Base-by-base conservation (phyloP, 176 grass and related monocot genomes). In the Oropetium thomaeum region DNA sequence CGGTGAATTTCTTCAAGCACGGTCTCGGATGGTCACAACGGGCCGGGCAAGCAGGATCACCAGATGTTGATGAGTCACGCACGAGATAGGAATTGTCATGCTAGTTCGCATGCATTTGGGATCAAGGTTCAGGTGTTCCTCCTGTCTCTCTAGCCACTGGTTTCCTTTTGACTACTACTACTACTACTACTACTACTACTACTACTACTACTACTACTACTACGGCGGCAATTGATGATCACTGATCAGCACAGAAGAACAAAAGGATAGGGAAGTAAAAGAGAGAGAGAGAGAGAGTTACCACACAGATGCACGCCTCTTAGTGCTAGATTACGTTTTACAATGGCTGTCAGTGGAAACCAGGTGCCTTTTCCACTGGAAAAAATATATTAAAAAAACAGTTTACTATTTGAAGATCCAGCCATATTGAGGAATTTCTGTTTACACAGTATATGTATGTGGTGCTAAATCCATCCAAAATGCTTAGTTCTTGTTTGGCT, bases 51-150 rank as follows among this genome's bases (percentile, higher is more conserved):
- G 58, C 14, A 71, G 11, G 9, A 43, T 35, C 68, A 73, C 58
- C 20, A 16, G 22, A 73, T 73, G 71, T 43, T 78, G 73, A 82
- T 66, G 67, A 19, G 32, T 83, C 85, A 83, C 78, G 42, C 85
- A 83, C 78, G 42, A 67, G 74, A 35, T 52, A 23, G 29, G 1
- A 78, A 61, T 67, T 73, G 62, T 62, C 52, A 31, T 64, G 55
- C 26, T 59, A 65, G 33, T 42, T 22, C 37, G 17, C 62, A 76
- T 76, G 58, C 37, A n/a, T 71, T 62, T 41, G 55, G 29, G 35
- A 12, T 47, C 66, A 81, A 16, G 48, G 31, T 76, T 81, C 84
- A 87, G 73, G 73, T 65, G 39, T 82, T 67, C 72, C 69, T 34
- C 11, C 25, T 47, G 76, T 22, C 58, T 22, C 58, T 79, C 11